phyloP scores from a whole-genome alignment of 2,329 filamentous ascomycete species.

The Aspergillus fumigatiaffinis region DNA sequence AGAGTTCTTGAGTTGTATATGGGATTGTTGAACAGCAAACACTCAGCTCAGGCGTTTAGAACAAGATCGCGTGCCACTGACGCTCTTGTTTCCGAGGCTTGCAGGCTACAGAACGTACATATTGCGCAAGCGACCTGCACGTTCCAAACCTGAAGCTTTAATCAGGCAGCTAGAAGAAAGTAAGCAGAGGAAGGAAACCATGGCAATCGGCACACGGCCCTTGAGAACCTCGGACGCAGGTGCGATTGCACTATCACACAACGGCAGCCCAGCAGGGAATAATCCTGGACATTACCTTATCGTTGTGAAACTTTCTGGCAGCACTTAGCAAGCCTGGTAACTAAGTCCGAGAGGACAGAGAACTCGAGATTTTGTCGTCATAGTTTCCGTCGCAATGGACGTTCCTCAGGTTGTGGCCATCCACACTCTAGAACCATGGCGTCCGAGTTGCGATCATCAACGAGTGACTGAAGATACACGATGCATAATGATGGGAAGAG shows the following conservation, averaged over 20 bases:
- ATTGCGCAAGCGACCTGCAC: background rate
- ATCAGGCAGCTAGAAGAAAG: background rate
- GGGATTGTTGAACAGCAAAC: background rate
- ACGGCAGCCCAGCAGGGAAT: background rate
- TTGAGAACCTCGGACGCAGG: background rate
- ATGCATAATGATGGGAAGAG: background rate
- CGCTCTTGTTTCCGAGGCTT: background rate
- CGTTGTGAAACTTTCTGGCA: background rate
- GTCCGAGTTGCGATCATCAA: constrained; percentile 1
- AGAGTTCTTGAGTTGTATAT: background rate
- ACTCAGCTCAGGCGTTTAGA: background rate
- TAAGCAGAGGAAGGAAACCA: background rate
- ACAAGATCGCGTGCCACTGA: background rate
- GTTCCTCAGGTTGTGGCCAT: background rate
- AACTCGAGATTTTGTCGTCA: background rate
- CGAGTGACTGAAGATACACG: background rate
- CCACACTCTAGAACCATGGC: constrained; percentile 8
- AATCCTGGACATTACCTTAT: background rate
- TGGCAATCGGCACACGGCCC: background rate
- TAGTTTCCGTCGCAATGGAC: background rate
- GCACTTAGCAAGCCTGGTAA: background rate
- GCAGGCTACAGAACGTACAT: background rate
- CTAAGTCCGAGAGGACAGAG: background rate
- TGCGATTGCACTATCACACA: background rate
- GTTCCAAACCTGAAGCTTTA: background rate